Percentiles rank a stretch among this genome's conserved stretches.
These are phyloP conservation scores for Leccinum griseonigrum DNA, from an alignment of 1,284 basidiomycete species.

Conservation along the genomic window DNA sequence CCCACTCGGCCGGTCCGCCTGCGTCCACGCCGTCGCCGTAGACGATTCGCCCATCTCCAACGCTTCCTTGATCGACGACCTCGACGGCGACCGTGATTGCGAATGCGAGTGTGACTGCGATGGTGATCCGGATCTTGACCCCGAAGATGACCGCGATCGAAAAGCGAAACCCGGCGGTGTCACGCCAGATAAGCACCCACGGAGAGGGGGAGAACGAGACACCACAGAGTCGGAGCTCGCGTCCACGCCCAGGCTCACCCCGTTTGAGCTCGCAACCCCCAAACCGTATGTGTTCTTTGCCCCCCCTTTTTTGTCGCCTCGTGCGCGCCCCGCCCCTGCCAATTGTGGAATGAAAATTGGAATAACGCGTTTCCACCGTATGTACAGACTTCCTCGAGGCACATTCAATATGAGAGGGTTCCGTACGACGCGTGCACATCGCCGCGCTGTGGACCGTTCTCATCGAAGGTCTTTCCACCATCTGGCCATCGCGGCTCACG, in stretches of 20 bases:
- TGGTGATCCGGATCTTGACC: not conserved
- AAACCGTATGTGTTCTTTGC: too few species aligned
- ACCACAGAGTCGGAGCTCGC: not conserved
- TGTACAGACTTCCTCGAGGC: constrained; percentile 66
- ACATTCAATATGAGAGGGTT: constrained; percentile 44
- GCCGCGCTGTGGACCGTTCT: constrained; percentile 79
- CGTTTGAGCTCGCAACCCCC: not conserved
- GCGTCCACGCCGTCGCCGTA: constrained; percentile 29
- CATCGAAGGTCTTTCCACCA: constrained; percentile 79
- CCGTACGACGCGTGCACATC: constrained; percentile 53
- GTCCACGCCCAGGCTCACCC: not conserved
- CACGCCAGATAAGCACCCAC: not conserved
- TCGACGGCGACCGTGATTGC: constrained; percentile 10
- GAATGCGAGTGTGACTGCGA: constrained; percentile 8
- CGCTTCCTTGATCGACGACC: constrained; percentile 14
- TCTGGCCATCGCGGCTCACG: constrained; percentile 84
- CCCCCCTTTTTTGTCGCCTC: constrained; percentile 1
- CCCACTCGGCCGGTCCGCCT: constrained; percentile 12
- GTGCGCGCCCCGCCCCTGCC: not conserved
- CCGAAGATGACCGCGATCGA: not conserved
- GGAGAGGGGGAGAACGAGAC: not conserved
- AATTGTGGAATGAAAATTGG: not conserved
- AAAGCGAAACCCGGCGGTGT: not conserved
- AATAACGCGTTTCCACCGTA: not conserved
- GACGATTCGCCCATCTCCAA: constrained; percentile 22